Evolutionary conservation across 345 rosid genomes (phyloP), one percentile per base, ranked within the genome.

Genomic region (Mangifera indica): DNA sequence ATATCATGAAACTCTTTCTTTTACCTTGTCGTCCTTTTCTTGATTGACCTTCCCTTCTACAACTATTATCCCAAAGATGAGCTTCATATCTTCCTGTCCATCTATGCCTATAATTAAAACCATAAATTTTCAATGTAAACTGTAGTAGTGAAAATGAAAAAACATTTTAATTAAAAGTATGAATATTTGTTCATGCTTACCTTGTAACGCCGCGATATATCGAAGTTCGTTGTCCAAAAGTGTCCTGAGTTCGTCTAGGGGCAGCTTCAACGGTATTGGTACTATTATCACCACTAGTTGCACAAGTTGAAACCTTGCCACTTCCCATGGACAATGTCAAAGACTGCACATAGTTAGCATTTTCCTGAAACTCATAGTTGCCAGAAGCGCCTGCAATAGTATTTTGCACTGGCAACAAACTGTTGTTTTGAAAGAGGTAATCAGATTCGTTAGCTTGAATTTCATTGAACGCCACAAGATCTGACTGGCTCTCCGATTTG

Each of bases 61-160:
- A 95, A 74, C 98, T 95, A 78, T 93, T 95, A 70, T 95, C 99
- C 99, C 99, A 95, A 40, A 95, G 92, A 86, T 95, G 99, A 72
- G 99, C 98, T 86, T 95, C 99, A 68, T 95, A 95, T 79, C 99
- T 79, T 76, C 99, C 99, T 0, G 99, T 95, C 99, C 99, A 95
- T 72, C 99, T 79, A 87, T 95, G 99, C 82, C 99, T 95, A 65
- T 66, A 74, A 37, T 37, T 5, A 3, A 52, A 37, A 29, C 56
- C 34, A 9, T 3, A 20, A 60, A 74, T 56, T 29, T 21, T 46
- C 32, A 37, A 37, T 37, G 42, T 37, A 37, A 37, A 37, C 42
- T 37, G 7, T 37, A 37, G 42, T 37, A 5, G 42, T 37, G 9
- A 29, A 29, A 3, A 29, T 37, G 42, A 37, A 37, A 37, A 9